A percentile compares a stretch with the other conserved stretches of the same genome.
Evolutionary conservation across 106 monocot genomes (phyloP).

Genomic region (Dendrobium catenatum): DNA sequence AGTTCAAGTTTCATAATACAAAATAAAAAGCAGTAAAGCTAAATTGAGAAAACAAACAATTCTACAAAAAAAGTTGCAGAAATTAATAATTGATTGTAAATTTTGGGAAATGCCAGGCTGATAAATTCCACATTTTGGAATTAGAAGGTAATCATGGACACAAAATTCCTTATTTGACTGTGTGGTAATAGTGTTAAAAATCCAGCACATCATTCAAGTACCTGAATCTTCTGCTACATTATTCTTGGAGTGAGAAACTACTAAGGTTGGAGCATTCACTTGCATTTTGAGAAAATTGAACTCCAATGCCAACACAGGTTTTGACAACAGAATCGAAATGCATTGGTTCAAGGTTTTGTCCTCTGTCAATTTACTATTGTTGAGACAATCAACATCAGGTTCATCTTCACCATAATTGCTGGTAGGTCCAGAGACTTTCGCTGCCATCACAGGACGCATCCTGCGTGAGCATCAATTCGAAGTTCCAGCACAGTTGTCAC

Average conservation of each 20-base stretch:
- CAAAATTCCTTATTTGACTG: neutral
- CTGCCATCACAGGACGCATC: conserved; percentile 50
- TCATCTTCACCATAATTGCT: neutral
- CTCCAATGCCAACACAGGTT: conserved; percentile 69
- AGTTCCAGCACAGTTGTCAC: too few relatives aligned
- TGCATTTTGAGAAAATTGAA: conserved; percentile 74
- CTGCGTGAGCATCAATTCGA: conserved; percentile 21
- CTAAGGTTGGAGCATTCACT: conserved; percentile 56
- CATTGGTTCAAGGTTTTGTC: conserved; percentile 26
- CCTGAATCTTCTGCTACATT: conserved; percentile 14
- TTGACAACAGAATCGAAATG: conserved; percentile 60
- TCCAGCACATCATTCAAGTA: neutral
- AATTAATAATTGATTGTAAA: too few relatives aligned
- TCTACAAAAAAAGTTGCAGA: too few relatives aligned
- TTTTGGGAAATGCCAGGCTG: neutral
- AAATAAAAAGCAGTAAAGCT: too few relatives aligned
- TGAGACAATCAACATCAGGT: conserved; percentile 5
- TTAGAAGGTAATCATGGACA: neutral
- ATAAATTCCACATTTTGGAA: neutral
- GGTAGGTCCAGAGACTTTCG: conserved; percentile 37
- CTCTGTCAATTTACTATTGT: conserved; percentile 2
- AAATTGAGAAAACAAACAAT: too few relatives aligned
- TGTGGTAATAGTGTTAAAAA: neutral
- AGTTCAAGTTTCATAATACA: too few relatives aligned
- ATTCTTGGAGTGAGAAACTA: conserved; percentile 18